Evolutionary conservation across 108 stramenopile species (phyloP), one percentile per base, ranked within the genome.

Genomic region (Cyclostephanos invisitatus): DNA sequence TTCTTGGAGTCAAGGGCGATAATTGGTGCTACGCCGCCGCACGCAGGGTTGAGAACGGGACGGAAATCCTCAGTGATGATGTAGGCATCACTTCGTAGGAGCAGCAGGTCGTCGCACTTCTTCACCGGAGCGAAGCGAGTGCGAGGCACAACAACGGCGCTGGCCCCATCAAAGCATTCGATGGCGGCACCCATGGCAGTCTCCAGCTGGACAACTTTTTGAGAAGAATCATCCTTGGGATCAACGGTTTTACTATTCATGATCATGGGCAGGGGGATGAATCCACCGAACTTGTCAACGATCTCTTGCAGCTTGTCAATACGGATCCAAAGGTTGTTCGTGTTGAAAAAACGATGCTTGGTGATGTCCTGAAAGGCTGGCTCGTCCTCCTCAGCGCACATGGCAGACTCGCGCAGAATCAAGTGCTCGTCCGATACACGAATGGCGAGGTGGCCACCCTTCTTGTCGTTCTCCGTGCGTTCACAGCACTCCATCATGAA

Each of bases 141-240:
- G 53, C 99, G 96, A 21, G 96, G 93, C 22, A 99, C 99, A 64
- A 91, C 86, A 66, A 98, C 92, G 27, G 93, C 97, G 51, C 88
- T 83, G 36, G 96, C 94, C 55, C 97, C 96, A 36, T 86, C 82
- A 78, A 99, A 99, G 83, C 94, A 97, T 74, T 98, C 98, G 71
- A 99, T 97, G 48, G 98, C 98, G 37, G 98, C 97, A 58, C 98
- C 99, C 96, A 98, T 98, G 55, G 99, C 97, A 37, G 99, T 99
- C 78, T 99, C 99, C 49, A 99, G 86, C 82, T 98, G 97, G 67
- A 98, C 42, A 22, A 98, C 97, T 77, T 86, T 84, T 70, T 95
- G 89, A 15, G 97, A 97, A 11, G 70, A 40, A 82, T 96, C 96
- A 75, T 98, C 96, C 89, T 99, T 96, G 55, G 98, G 98, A 77